Evolutionary conservation across 2,329 filamentous ascomycete species (phyloP), one percentile per base, ranked within the genome.

Genomic region (Fusarium mangiferae): DNA sequence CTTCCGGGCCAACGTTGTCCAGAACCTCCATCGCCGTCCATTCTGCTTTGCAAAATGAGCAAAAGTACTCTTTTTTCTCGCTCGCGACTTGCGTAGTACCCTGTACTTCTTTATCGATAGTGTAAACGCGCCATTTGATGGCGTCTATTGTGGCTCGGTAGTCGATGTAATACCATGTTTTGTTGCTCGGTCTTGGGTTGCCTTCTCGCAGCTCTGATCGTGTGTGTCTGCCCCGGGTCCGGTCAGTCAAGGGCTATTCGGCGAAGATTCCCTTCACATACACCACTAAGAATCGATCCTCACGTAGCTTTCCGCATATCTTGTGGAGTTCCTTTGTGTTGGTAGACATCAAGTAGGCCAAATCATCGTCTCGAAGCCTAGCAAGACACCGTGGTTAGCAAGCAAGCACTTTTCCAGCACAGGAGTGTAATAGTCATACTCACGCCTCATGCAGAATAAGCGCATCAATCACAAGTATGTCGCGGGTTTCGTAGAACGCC

Each of bases 101-200:
- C 83, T 98, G 95, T 67, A 98, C 94, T 62, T 93, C 91, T 81
- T 96, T 95, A 75, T 95, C 95, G 76, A 98, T 90, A 64, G 92
- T 92, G 80, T 96, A 95, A 58, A 98, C 91, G 72, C 94, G 92
- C 89, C 93, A 99, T 83, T 99, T 99, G 84, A 98, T 97, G 55
- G 94, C 94, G 83, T 99, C 96, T 79, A 99, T 94, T 41, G 96
- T 94, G 66, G 94, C 93, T 68, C 96, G 94, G 79, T 97, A 97
- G 81, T 98, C 95, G 81, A 99, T 96, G 83, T 94, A 99, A 85
- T 97, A 99, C 87, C 98, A 99, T 72, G 96, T 97, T 78, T 94
- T 90, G 80, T 93, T 95, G 75, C 93, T 92, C 10, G 94, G 93
- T 59, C 95, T 92, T 66, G 93, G 92, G 68, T 95, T 93, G 58